A percentile compares a stretch with the other conserved stretches of the same genome.
These are phyloP conservation scores for Botryotinia convoluta DNA, from an alignment of 2,329 filamentous ascomycete genomes.

Conservation along the genomic window DNA sequence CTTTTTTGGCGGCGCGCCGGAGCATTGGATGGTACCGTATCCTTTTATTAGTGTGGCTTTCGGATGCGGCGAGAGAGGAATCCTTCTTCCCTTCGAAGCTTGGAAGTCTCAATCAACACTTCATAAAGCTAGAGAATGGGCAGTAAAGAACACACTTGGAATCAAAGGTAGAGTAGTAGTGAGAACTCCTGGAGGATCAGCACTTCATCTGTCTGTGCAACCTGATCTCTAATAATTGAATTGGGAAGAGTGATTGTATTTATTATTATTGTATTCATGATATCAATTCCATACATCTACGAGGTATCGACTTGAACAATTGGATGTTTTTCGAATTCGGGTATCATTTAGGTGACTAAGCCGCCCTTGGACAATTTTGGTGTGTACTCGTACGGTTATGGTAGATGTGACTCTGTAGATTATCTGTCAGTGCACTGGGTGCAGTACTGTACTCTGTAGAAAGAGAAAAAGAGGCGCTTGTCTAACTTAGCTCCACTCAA, in stretches of 20 bases:
- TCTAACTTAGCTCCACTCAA: conserved; percentile 6
- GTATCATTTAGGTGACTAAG: not conserved
- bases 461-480: not conserved
- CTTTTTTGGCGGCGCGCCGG: conserved; percentile 11
- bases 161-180: not conserved
- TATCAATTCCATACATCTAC: not conserved
- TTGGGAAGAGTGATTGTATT: not conserved
- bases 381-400: not conserved
- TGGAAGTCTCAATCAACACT: conserved; percentile 4
- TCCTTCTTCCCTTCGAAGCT: not conserved
- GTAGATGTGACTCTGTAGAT: not conserved
- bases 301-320: not conserved
- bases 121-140: not conserved
- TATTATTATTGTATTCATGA: not conserved
- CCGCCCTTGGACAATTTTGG: not conserved
- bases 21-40: conserved; percentile 14
- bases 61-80: conserved; percentile 13
- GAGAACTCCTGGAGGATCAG: not conserved
- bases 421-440: not conserved
- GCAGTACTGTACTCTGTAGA: not conserved
- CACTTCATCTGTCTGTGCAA: not conserved
- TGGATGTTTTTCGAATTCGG: not conserved
- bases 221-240: not conserved
- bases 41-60: conserved; percentile 18
- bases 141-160: not conserved